Base-by-base conservation (phyloP, 768 basidiomycete genomes). In the Asterophora lycoperdoides region DNA sequence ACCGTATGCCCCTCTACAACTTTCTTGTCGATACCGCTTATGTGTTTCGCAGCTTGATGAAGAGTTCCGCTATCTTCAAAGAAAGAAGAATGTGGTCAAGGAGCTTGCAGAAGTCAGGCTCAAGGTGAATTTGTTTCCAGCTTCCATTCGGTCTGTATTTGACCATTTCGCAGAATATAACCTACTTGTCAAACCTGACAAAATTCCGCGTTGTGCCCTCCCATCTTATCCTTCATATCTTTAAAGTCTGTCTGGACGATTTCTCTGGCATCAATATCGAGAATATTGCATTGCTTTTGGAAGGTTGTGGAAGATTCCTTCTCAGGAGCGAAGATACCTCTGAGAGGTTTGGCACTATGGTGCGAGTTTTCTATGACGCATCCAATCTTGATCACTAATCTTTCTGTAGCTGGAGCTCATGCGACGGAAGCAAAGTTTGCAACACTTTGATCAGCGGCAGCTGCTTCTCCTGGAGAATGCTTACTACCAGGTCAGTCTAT, bases 211-310 rank as follows among this genome's bases (percentile, higher is more conserved):
- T 98, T 17, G 89, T 97, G 7, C 93, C 92, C 23, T 71, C 85
- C 3, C 93, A 98, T 64, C 74, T 95, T 48, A 92, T 98, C 59
- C 71, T 99, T 40, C 94, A 98, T 64, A 87, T 92, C 58, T 89
- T 95, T 74, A 98, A 98, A 79, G 93, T 95, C 43, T 95, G 91
- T 66, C 71, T 98, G 59, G 95, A 97, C 62, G 95, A 97, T 63
- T 92, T 99, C 60, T 84, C 86, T 1, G 90, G 89, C 2, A 82
- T 83, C 15, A 99, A 98, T 60, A 79, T 99, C 30, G 96, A 98
- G 63, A 97, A 92, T 58, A 76, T 96, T 14, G 89, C 95, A 11
- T 76, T 93, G 49, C 71, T 98, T 9, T 70, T 99, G 46, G 96
- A 99, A 65, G 89, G 87, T 0, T 98, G 96, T 61, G 96, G 96